Conservation (phyloP, 225 moss, liverwort and hornwort species). For the Sphagnum contortum region DNA sequence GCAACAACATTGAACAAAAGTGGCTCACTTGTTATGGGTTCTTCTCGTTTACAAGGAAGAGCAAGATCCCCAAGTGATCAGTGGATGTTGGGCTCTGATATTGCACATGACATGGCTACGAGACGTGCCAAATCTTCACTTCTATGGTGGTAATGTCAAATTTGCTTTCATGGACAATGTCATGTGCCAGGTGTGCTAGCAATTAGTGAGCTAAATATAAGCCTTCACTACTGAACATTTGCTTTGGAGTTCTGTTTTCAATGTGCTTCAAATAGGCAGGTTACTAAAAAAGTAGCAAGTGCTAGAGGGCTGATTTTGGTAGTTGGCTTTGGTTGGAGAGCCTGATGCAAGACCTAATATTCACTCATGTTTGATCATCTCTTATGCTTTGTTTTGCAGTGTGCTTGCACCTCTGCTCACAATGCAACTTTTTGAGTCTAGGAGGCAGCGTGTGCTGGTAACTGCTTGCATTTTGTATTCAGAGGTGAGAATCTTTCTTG, state of each 20-base stretch:
- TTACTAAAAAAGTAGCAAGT: too few species aligned
- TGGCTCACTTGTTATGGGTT: slow-evolving; percentile 15
- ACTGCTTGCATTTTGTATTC: slow-evolving; percentile 89
- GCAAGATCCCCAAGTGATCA: slow-evolving; percentile 36
- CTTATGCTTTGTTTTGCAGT: slow-evolving; percentile 20
- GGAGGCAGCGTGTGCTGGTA: slow-evolving; percentile 96
- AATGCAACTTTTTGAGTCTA: slow-evolving; percentile 88
- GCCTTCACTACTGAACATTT: too few species aligned
- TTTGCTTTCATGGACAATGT: too few species aligned
- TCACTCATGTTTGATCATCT: too few species aligned
- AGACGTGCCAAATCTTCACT: slow-evolving; percentile 72
- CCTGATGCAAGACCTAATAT: too few species aligned
- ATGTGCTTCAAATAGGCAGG: too few species aligned
- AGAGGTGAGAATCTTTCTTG: slow-evolving; percentile 39
- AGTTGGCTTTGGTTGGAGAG: too few species aligned
- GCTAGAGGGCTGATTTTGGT: too few species aligned
- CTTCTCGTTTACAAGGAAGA: slow-evolving; percentile 21
- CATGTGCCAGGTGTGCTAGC: too few species aligned
- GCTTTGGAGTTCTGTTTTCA: too few species aligned
- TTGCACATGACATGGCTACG: slow-evolving; percentile 52
- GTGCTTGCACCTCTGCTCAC: slow-evolving; percentile 91
- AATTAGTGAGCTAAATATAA: too few species aligned
- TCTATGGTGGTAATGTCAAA: slow-evolving; percentile 62
- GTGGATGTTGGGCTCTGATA: slow-evolving; percentile 46
- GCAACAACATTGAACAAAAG: slow-evolving; percentile 7